Evolutionary conservation across 441 rosid genomes (phyloP).

Genomic region (Arabidopsis hybrid): DNA sequence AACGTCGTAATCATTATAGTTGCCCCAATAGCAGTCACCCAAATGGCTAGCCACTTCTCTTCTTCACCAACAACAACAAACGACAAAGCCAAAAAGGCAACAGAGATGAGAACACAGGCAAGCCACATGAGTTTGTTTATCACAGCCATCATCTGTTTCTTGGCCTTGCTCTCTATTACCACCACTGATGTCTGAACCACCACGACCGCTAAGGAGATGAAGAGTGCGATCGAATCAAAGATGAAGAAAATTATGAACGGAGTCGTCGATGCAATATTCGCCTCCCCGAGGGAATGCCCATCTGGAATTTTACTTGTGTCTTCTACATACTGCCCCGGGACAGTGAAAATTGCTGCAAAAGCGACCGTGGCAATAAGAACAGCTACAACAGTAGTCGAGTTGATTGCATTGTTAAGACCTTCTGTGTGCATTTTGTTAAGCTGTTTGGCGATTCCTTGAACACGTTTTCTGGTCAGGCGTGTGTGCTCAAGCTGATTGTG

Average conservation of each 20-base stretch:
- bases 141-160: constrained; percentile 91
- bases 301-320: constrained; percentile 50
- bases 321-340: constrained; percentile 85
- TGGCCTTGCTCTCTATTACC: constrained; percentile 85
- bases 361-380: constrained; percentile 93
- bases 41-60: constrained; percentile 71
- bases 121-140: constrained; percentile 97
- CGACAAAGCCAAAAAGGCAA: constrained; percentile 76
- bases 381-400: constrained; percentile 91
- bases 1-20: constrained; percentile 80
- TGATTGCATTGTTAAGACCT: constrained; percentile 95
- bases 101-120: constrained; percentile 81
- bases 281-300: constrained; percentile 76
- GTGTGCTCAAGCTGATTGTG: constrained; percentile 93
- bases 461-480: constrained; percentile 74
- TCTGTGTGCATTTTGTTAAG: constrained; percentile 84
- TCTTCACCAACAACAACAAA: constrained; percentile 77
- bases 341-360: constrained; percentile 91
- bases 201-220: constrained; percentile 90
- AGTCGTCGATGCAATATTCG: constrained; percentile 62
- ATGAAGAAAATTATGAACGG: constrained; percentile 81
- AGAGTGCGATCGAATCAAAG: constrained; percentile 85
- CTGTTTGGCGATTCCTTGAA: constrained; percentile 84
- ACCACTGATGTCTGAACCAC: constrained; percentile 96
- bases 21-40: constrained; percentile 80